phyloP scores from a whole-genome alignment of 2,329 filamentous ascomycete genomes.

The Parastagonospora avenae region DNA sequence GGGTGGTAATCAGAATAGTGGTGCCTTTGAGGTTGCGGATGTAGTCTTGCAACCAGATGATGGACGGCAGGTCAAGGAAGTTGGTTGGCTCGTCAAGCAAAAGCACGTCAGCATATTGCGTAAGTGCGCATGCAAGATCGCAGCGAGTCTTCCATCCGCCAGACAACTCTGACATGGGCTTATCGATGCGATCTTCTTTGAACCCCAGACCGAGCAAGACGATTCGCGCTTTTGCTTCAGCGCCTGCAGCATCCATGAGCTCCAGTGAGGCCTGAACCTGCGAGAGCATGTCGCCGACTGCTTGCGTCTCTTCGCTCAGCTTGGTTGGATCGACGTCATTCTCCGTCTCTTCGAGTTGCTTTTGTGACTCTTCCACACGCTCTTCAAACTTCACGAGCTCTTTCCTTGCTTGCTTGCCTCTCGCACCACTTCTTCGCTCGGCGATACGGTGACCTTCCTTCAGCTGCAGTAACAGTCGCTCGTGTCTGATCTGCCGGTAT shows the following conservation, averaged over 20 bases:
- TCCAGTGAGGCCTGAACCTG: slow-evolving; percentile 72
- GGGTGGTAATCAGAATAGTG: slow-evolving; percentile 79
- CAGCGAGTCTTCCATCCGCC: slow-evolving; percentile 62
- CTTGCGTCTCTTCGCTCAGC: slow-evolving; percentile 69
- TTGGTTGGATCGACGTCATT: slow-evolving; percentile 62
- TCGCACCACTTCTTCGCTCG: slow-evolving; percentile 72
- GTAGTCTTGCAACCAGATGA: slow-evolving; percentile 82
- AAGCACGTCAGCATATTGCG: slow-evolving; percentile 76
- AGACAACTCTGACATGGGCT: slow-evolving; percentile 69
- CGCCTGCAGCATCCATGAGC: slow-evolving; percentile 61
- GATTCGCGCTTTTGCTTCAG: slow-evolving; percentile 69
- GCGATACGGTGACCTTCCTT: slow-evolving; percentile 77
- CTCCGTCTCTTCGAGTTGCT: slow-evolving; percentile 57
- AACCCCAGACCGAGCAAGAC: slow-evolving; percentile 73
- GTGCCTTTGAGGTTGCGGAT: slow-evolving; percentile 62
- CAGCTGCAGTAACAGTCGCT: slow-evolving; percentile 65
- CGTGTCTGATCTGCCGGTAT: slow-evolving; percentile 66
- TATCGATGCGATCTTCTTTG: slow-evolving; percentile 63
- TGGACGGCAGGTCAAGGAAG: slow-evolving; percentile 80
- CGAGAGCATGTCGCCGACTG: slow-evolving; percentile 71
- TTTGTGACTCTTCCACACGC: slow-evolving; percentile 63
- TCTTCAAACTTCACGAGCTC: slow-evolving; percentile 72
- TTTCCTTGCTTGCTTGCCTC: slow-evolving; percentile 78
- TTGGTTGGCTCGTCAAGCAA: slow-evolving; percentile 89
- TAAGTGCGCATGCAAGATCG: slow-evolving; percentile 59